phyloP scores from a whole-genome alignment of 371 early-diverging fungal genomes.

The Mortierella sp. region DNA sequence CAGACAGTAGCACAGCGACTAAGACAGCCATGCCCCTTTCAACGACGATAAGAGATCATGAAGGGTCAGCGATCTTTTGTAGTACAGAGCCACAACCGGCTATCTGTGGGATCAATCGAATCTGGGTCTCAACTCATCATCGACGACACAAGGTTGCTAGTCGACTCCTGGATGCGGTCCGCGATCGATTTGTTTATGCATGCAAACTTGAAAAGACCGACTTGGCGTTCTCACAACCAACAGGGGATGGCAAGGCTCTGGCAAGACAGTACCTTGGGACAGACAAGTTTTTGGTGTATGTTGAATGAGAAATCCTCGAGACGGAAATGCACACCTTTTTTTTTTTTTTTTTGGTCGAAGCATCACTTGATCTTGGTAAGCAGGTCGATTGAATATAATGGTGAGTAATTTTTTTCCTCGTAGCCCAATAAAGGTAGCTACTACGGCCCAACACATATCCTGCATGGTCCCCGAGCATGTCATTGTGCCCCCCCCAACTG shows the following conservation, averaged over 20 bases:
- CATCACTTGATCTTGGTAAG: no score
- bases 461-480: no score
- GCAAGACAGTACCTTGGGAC: conserved; percentile 54
- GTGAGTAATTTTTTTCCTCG: no score
- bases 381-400: no score
- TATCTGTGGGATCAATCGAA: conserved; percentile 67
- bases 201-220: conserved; percentile 50
- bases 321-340: conserved; percentile 1
- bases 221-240: conserved; percentile 70
- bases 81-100: conserved; percentile 46
- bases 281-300: conserved; percentile 55
- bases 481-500: no score
- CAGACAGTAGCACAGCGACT: neutral
- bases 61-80: conserved; percentile 53
- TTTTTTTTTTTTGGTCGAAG: no score
- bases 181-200: conserved; percentile 59
- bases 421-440: no score
- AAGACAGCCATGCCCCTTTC: neutral
- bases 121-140: conserved; percentile 63
- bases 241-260: conserved; percentile 58
- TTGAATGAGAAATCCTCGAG: conserved; percentile 34
- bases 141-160: conserved; percentile 61
- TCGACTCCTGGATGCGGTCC: conserved; percentile 57
- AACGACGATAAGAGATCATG: neutral
- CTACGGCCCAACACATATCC: no score